A percentile compares a stretch with the other conserved stretches of the same genome.
phyloP scores from a whole-genome alignment of 2,329 filamentous ascomycete genomes.

The Fusarium oxysporum region DNA sequence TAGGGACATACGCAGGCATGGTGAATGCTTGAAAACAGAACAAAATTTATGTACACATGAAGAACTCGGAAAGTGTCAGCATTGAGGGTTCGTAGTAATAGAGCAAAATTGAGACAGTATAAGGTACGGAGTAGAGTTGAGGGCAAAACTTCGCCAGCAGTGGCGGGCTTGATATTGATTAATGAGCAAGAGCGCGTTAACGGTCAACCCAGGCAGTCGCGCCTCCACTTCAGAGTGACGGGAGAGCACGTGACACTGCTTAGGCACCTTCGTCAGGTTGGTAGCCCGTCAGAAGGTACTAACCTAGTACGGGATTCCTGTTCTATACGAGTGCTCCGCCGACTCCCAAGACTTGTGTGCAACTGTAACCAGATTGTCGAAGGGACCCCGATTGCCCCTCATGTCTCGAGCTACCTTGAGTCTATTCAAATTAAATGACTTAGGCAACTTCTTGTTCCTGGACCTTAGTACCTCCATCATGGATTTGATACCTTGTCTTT shows the following conservation, averaged over 20 bases:
- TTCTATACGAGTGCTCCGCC: not conserved
- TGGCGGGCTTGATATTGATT: constrained; percentile 26
- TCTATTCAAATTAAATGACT: not conserved
- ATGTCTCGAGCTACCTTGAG: not conserved
- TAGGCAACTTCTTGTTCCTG: not conserved
- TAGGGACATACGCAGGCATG: constrained; percentile 59
- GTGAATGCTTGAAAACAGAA: constrained; percentile 30
- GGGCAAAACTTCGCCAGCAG: constrained; percentile 15
- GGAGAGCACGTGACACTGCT: constrained; percentile 47
- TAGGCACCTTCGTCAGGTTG: not conserved
- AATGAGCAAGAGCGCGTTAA: constrained; percentile 38
- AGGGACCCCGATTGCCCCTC: constrained; percentile 31
- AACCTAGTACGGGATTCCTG: not conserved
- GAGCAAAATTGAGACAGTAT: not conserved
- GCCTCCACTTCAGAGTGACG: constrained; percentile 38
- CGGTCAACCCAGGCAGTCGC: constrained; percentile 36
- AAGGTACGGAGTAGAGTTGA: not conserved
- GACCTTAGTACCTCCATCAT: not conserved
- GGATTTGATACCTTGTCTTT: not conserved
- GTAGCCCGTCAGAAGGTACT: not conserved
- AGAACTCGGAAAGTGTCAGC: constrained; percentile 2
- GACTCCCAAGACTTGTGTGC: not conserved
- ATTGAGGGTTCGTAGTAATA: not conserved
- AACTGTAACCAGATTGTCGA: constrained; percentile 10
- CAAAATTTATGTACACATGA: constrained; percentile 42